A percentile compares a stretch with the other conserved stretches of the same genome.
Conservation (phyloP, 169 alveolate species). For the Cryptosporidium andersoni region DNA sequence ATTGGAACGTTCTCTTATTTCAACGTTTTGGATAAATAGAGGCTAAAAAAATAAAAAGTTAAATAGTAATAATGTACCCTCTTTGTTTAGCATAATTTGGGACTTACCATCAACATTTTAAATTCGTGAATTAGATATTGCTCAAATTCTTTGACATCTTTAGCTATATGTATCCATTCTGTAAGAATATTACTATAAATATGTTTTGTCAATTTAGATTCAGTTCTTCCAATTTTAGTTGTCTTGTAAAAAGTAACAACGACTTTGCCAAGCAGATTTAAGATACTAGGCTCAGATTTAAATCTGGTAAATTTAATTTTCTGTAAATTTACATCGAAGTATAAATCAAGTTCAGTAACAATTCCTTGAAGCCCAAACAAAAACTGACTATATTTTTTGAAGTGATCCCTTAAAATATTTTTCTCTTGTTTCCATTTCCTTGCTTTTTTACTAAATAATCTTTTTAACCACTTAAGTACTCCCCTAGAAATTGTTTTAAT, state of each 20-base stretch:
- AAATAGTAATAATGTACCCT: not conserved
- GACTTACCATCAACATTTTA: too few relatives aligned
- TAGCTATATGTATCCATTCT: too few relatives aligned
- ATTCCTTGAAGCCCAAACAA: conserved; percentile 17
- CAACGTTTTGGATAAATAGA: conserved; percentile 52
- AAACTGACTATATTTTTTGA: not conserved
- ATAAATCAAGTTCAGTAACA: conserved; percentile 27
- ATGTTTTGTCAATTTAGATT: too few relatives aligned
- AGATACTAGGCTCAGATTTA: conserved; percentile 22
- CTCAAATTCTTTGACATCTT: too few relatives aligned
- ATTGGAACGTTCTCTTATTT: conserved; percentile 31
- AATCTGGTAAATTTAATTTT: conserved; percentile 15
- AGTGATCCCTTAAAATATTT: conserved; percentile 3
- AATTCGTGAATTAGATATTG: too few relatives aligned
- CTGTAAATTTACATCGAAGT: conserved; percentile 37
- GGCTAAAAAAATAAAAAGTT: conserved; percentile 24
- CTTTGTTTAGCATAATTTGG: too few relatives aligned
- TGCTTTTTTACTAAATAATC: conserved; percentile 33
- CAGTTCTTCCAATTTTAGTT: too few relatives aligned
- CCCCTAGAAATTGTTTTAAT: not conserved
- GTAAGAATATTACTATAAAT: too few relatives aligned
- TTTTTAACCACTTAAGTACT: not conserved
- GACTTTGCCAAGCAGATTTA: conserved; percentile 3
- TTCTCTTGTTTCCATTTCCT: conserved; percentile 22
- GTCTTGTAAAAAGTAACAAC: too few relatives aligned